Percentiles rank a stretch among this genome's conserved stretches.
Evolutionary conservation across 495 filamentous ascomycete species (phyloP).

Genomic region (Lineolata rhizophorae): DNA sequence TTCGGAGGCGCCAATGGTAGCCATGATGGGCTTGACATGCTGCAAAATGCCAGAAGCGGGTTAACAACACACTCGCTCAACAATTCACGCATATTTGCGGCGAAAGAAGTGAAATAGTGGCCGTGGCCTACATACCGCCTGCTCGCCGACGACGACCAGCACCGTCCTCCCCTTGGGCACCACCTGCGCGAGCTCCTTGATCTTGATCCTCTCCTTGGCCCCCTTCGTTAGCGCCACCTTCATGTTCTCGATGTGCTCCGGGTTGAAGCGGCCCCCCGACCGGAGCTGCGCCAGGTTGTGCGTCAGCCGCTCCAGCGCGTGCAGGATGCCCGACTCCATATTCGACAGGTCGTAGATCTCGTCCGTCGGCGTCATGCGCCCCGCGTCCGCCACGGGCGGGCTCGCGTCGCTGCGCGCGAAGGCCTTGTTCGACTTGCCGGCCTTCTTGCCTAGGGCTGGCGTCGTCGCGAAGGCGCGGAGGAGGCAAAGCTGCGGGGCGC

Average conservation of each 20-base stretch:
- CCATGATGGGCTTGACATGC: slow-evolving; percentile 49
- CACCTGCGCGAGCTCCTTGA: slow-evolving; percentile 58
- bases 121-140: slow-evolving; percentile 26
- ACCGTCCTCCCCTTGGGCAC: slow-evolving; percentile 48
- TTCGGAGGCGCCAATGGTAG: slow-evolving; percentile 43
- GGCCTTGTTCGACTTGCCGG: slow-evolving; percentile 14
- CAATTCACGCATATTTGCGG: no score
- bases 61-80: slow-evolving; percentile 1
- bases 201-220: slow-evolving; percentile 25
- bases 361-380: slow-evolving; percentile 8
- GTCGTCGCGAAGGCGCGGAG: slow-evolving; percentile 10
- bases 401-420: slow-evolving; percentile 8
- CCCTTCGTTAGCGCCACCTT: slow-evolving; percentile 27
- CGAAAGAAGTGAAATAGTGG: no score
- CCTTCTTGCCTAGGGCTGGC: slow-evolving; percentile 14
- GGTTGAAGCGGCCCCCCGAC: slow-evolving; percentile 44
- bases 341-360: slow-evolving; percentile 49
- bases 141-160: slow-evolving; percentile 39
- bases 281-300: slow-evolving; percentile 44
- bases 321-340: slow-evolving; percentile 35
- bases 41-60: slow-evolving; percentile 19
- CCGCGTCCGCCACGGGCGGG: slow-evolving; percentile 4
- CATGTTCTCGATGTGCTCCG: slow-evolving; percentile 39
- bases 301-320: slow-evolving; percentile 31
- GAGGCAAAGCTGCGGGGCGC: no score